Evolutionary conservation across 768 basidiomycete species (phyloP).

Genomic region (Pulveroboletus ravenelii): DNA sequence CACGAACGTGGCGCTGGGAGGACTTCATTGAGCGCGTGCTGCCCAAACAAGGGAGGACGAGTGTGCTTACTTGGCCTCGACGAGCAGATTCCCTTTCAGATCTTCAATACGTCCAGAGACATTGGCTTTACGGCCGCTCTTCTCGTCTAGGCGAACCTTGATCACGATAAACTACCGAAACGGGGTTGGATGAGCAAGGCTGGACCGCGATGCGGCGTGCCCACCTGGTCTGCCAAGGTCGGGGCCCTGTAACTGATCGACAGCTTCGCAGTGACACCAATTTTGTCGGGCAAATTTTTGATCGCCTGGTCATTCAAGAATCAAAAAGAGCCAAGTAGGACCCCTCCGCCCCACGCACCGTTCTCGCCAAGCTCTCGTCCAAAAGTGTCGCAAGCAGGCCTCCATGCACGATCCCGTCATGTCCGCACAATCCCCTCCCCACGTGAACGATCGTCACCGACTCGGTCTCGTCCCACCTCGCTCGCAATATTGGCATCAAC

Average conservation of each 20-base stretch:
- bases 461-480: constrained; percentile 71
- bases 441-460: constrained; percentile 71
- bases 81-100: constrained; percentile 74
- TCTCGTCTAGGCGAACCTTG: constrained; percentile 58
- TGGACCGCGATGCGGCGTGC: neutral
- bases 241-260: constrained; percentile 81
- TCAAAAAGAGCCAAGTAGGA: constrained; percentile 10
- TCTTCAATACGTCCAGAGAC: constrained; percentile 75
- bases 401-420: constrained; percentile 94
- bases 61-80: constrained; percentile 71
- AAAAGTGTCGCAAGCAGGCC: constrained; percentile 86
- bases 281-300: constrained; percentile 76
- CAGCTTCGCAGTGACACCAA: constrained; percentile 90
- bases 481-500: constrained; percentile 70
- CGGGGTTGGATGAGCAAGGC: neutral
- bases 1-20: constrained; percentile 68
- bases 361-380: constrained; percentile 80
- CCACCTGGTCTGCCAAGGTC: constrained; percentile 81
- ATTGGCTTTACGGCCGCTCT: constrained; percentile 71
- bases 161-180: constrained; percentile 73
- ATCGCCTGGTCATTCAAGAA: constrained; percentile 54
- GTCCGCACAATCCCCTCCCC: constrained; percentile 83
- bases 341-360: constrained; percentile 42
- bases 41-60: neutral
- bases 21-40: neutral